These are phyloP conservation scores for Boletus tylopilopsis DNA, from an alignment of 768 basidiomycete genomes.

Conservation along the genomic window DNA sequence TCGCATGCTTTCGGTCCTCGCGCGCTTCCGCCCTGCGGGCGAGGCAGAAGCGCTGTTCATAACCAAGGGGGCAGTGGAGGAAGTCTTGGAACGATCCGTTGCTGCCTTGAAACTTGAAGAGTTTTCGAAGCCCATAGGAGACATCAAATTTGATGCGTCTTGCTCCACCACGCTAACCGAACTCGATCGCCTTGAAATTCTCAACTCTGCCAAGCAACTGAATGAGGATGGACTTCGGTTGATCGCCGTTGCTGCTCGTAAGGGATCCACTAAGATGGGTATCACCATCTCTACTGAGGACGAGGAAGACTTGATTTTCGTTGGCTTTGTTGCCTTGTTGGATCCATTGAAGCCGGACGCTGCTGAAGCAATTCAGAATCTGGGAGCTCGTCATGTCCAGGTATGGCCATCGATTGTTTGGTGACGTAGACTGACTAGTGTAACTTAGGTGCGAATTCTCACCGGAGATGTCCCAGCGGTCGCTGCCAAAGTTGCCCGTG, in stretches of 20 bases:
- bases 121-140: slow-evolving; percentile 6
- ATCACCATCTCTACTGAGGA: slow-evolving; percentile 19
- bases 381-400: slow-evolving; percentile 29
- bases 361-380: slow-evolving; percentile 27
- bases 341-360: slow-evolving; percentile 33
- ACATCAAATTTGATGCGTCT: slow-evolving; percentile 17
- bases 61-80: slow-evolving; percentile 32
- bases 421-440: not conserved
- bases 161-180: slow-evolving; percentile 16
- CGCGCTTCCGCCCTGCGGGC: slow-evolving; percentile 20
- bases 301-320: slow-evolving; percentile 28
- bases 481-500: slow-evolving; percentile 36
- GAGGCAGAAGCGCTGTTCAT: slow-evolving; percentile 23
- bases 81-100: slow-evolving; percentile 30
- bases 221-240: slow-evolving; percentile 32
- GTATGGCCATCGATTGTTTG: slow-evolving; percentile 7
- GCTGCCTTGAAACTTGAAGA: slow-evolving; percentile 18
- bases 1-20: slow-evolving; percentile 33
- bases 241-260: slow-evolving; percentile 28
- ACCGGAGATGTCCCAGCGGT: slow-evolving; percentile 34
- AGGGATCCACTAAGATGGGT: slow-evolving; percentile 13
- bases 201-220: slow-evolving; percentile 24
- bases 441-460: slow-evolving; percentile 31
- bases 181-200: slow-evolving; percentile 19
- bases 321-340: slow-evolving; percentile 29